phyloP scores from a whole-genome alignment of 2,329 filamentous ascomycete species.

The Ophiostoma triangulosporum region DNA sequence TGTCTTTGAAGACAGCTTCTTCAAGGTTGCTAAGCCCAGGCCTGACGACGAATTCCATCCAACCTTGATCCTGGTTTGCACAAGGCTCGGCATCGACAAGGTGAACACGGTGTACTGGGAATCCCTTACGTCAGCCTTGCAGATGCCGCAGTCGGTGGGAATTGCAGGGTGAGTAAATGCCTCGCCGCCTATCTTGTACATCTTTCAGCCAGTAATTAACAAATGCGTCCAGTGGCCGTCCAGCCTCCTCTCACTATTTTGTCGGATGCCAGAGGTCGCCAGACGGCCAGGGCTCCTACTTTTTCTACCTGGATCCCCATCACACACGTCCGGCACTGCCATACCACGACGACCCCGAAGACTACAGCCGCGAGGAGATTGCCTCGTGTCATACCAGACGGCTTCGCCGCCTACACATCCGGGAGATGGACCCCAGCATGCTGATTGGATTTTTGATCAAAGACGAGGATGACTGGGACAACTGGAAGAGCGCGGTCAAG shows the following conservation, averaged over 20 bases:
- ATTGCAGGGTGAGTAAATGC: conserved; percentile 64
- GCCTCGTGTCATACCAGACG: conserved; percentile 78
- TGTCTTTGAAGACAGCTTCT: conserved; percentile 82
- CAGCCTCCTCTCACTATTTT: conserved; percentile 66
- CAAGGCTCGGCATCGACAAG: conserved; percentile 82
- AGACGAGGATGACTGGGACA: conserved; percentile 68
- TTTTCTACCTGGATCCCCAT: conserved; percentile 95
- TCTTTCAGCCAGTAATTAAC: neutral
- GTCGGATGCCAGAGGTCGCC: conserved; percentile 32
- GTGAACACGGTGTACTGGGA: conserved; percentile 93
- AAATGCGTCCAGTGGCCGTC: conserved; percentile 53
- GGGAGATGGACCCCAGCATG: conserved; percentile 98
- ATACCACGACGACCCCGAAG: conserved; percentile 39
- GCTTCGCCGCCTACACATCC: conserved; percentile 66
- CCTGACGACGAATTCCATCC: conserved; percentile 56
- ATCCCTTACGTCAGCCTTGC: conserved; percentile 70
- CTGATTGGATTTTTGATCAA: conserved; percentile 82
- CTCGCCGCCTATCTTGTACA: neutral
- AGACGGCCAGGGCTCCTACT: conserved; percentile 44
- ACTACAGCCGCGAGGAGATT: conserved; percentile 60
- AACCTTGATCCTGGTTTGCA: conserved; percentile 78
- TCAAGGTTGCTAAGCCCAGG: conserved; percentile 58
- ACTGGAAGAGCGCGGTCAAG: conserved; percentile 66
- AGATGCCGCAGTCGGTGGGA: conserved; percentile 85
- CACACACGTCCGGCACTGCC: conserved; percentile 65